Base-by-base conservation (phyloP, 164 flowering plant species). In the Magnolia kwangsiensis region DNA sequence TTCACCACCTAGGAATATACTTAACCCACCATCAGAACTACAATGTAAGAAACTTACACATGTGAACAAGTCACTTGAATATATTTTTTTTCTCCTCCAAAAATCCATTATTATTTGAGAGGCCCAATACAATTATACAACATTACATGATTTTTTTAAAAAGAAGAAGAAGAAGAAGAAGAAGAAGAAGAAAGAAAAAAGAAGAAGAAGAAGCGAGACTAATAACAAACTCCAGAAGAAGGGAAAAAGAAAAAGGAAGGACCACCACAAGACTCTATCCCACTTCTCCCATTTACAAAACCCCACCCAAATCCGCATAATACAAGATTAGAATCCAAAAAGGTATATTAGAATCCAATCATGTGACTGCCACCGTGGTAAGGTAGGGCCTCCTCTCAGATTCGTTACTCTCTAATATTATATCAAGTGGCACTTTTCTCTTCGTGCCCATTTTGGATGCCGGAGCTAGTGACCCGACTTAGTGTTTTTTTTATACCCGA, bases 311-410 rank as follows among this genome's bases (percentile, higher is more conserved):
- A 18, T 4, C 10, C 5, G 58, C 67, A 74, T 11, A 74, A 8
- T 9, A 31, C 20, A 69, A 68, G 72, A 51, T 55, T 31, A 58
- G 4, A 50, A 72, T 66, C 2, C 8, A 19, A 14, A 16, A 59
- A 63, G 18, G 29, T 63, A 2, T 14, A 58, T 51, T 9, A n/a
- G 31, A n/a, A 6, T 5, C 18, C 37, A 37, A 16, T 77, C 75
- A 81, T 24, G 83, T 80, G 24, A 81, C 83, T 0, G 80, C 80
- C 51, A 81, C 80, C 50, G 78, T 74, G 10, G 83, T 63, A 63
- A 78, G 78, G 72, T 37, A 63, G 4, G 80, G 76, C 59, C 78
- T 81, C 51, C 81, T 81, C 72, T 78, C 81, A 14, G 83, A 31
- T 23, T 65, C 76, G 20, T 75, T 79, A 31, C 63, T 81, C 45